These are phyloP conservation scores for Mycena latifolia DNA, from an alignment of 768 basidiomycete genomes.

Conservation along the genomic window DNA sequence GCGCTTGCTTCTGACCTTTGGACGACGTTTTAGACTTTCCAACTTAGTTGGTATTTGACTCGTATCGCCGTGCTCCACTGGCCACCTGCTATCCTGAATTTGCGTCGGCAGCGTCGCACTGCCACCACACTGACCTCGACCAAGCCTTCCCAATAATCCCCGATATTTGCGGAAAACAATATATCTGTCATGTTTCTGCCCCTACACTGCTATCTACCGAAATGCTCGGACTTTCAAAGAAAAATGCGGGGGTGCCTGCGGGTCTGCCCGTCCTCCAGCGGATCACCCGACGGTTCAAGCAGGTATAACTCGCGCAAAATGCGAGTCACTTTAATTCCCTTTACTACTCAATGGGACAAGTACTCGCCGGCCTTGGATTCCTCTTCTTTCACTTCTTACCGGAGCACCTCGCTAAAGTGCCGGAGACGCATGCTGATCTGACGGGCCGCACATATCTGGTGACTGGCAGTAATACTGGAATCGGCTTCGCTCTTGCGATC, in stretches of 20 bases:
- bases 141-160: too few relatives aligned
- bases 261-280: neutral
- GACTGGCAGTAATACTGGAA: conserved; percentile 53
- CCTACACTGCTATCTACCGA: too few relatives aligned
- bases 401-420: conserved; percentile 24
- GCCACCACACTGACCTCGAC: too few relatives aligned
- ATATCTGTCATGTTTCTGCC: too few relatives aligned
- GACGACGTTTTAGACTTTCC: too few relatives aligned
- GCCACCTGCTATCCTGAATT: too few relatives aligned
- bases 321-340: neutral
- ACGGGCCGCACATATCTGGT: conserved; percentile 52
- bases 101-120: too few relatives aligned
- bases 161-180: too few relatives aligned
- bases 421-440: conserved; percentile 42
- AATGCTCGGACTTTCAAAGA: too few relatives aligned
- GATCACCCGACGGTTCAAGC: neutral
- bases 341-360: neutral
- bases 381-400: conserved; percentile 14
- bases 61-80: too few relatives aligned
- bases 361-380: neutral
- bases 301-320: neutral
- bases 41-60: too few relatives aligned
- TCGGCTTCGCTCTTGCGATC: conserved; percentile 48
- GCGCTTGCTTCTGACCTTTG: too few relatives aligned
- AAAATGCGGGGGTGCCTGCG: neutral